phyloP scores from a whole-genome alignment of 805 yeast genomes.

The Yarrowia sp. region DNA sequence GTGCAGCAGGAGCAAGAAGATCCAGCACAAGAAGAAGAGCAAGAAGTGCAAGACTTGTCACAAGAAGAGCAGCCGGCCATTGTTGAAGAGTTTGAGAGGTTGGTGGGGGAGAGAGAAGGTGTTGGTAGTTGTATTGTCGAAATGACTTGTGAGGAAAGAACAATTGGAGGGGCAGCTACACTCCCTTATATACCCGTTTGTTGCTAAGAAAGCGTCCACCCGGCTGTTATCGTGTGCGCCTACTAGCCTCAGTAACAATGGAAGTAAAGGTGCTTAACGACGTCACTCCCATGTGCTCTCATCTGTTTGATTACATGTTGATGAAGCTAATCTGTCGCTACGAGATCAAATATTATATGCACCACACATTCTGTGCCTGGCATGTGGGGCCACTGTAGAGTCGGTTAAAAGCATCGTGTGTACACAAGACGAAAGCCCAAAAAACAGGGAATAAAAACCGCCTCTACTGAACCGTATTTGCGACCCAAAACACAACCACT shows the following conservation, averaged over 20 bases:
- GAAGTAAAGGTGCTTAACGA: background rate
- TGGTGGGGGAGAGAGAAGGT: background rate
- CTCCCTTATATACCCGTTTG: background rate
- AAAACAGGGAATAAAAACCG: too few species aligned
- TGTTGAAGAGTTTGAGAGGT: background rate
- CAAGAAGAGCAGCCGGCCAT: slow-evolving; percentile 21
- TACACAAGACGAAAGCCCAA: too few species aligned
- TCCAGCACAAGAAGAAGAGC: slow-evolving; percentile 21
- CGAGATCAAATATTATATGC: background rate
- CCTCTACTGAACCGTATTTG: too few species aligned
- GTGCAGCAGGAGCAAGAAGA: slow-evolving; percentile 14
- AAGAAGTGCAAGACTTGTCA: slow-evolving; percentile 10
- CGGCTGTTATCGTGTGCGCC: background rate
- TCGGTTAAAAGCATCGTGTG: background rate
- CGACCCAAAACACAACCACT: background rate
- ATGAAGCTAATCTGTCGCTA: background rate
- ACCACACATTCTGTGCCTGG: background rate
- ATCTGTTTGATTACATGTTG: background rate
- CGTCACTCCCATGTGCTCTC: background rate
- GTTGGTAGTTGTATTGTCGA: background rate
- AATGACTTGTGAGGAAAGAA: background rate
- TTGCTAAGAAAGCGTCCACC: background rate
- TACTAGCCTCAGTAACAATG: background rate
- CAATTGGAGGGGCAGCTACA: background rate
- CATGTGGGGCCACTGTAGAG: background rate